Percentiles rank a stretch among this genome's conserved stretches.
These are phyloP conservation scores for Leccinellum luteum DNA, from an alignment of 768 basidiomycete species.

Conservation along the genomic window DNA sequence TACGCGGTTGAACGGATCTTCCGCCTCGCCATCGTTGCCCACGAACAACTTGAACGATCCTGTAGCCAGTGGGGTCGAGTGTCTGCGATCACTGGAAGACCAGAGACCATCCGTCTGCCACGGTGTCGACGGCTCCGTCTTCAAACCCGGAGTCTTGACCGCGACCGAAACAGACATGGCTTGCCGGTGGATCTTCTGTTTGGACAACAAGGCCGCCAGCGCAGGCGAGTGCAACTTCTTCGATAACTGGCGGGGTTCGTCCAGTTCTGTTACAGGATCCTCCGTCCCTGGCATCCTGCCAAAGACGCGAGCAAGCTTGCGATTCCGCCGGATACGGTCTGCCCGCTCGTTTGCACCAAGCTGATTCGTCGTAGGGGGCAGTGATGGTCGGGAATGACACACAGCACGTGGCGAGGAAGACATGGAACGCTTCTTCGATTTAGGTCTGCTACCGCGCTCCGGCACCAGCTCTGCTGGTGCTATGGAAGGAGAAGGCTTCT, in stretches of 20 bases:
- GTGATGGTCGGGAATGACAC: conserved; percentile 14
- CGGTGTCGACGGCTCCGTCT: conserved; percentile 24
- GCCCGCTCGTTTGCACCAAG: conserved; percentile 64
- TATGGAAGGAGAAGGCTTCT: conserved; percentile 46
- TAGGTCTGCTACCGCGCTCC: conserved; percentile 26
- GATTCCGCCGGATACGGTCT: conserved; percentile 67
- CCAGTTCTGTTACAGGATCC: conserved; percentile 20
- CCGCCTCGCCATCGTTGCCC: conserved; percentile 3
- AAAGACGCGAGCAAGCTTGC: conserved; percentile 80
- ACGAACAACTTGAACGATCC: conserved; percentile 38
- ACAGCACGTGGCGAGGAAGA: conserved; percentile 28
- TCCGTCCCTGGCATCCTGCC: conserved; percentile 61
- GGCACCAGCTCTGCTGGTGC: conserved; percentile 45
- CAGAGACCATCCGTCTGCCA: conserved; percentile 37
- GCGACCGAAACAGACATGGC: conserved; percentile 32
- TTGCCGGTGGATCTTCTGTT: conserved; percentile 30
- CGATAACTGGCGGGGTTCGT: conserved; percentile 22
- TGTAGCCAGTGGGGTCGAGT: conserved; percentile 55
- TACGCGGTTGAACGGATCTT: conserved; percentile 7
- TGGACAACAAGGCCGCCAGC: conserved; percentile 29
- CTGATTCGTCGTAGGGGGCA: conserved; percentile 67
- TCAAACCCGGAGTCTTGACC: conserved; percentile 16
- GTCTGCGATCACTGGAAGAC: conserved; percentile 40
- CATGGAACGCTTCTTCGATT: conserved; percentile 25
- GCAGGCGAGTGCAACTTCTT: conserved; percentile 26